phyloP scores from a whole-genome alignment of 495 filamentous ascomycete species.

The Hypoxylon subgilvum region DNA sequence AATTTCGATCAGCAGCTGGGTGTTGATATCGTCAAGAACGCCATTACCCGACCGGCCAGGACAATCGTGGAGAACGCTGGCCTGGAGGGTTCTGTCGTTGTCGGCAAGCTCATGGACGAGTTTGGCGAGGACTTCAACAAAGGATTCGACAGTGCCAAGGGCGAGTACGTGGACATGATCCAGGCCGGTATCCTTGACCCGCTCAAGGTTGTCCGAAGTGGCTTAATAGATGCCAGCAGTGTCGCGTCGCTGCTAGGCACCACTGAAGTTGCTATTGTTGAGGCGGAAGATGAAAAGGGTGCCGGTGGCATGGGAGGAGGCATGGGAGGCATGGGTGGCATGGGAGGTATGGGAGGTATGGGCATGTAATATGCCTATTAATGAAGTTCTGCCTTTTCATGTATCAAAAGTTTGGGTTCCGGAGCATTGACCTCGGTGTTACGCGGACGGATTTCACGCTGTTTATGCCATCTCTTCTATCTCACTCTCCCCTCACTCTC shows the following conservation, averaged over 20 bases:
- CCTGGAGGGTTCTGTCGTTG: slow-evolving; percentile 91
- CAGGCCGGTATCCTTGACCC: slow-evolving; percentile 94
- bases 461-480: slow-evolving; percentile 38
- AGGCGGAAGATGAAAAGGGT: slow-evolving; percentile 91
- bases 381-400: slow-evolving; percentile 32
- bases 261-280: slow-evolving; percentile 95
- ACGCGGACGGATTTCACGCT: slow-evolving; percentile 37
- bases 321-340: slow-evolving; percentile 75
- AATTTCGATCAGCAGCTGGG: slow-evolving; percentile 99
- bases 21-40: slow-evolving; percentile 95
- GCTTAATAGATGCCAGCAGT: slow-evolving; percentile 90
- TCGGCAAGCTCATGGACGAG: slow-evolving; percentile 98
- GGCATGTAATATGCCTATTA: slow-evolving; percentile 52
- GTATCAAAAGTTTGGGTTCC: slow-evolving; percentile 44
- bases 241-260: slow-evolving; percentile 97
- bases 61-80: slow-evolving; percentile 98
- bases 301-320: slow-evolving; percentile 67
- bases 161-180: slow-evolving; percentile 99
- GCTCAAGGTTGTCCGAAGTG: slow-evolving; percentile 98
- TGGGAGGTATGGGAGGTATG: slow-evolving; percentile 67
- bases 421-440: slow-evolving; percentile 47
- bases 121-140: slow-evolving; percentile 93
- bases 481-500: slow-evolving; percentile 31
- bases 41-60: slow-evolving; percentile 91
- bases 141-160: slow-evolving; percentile 93